Base-by-base conservation (phyloP, 805 yeast genomes). In the Kregervanrija fluxuum region DNA sequence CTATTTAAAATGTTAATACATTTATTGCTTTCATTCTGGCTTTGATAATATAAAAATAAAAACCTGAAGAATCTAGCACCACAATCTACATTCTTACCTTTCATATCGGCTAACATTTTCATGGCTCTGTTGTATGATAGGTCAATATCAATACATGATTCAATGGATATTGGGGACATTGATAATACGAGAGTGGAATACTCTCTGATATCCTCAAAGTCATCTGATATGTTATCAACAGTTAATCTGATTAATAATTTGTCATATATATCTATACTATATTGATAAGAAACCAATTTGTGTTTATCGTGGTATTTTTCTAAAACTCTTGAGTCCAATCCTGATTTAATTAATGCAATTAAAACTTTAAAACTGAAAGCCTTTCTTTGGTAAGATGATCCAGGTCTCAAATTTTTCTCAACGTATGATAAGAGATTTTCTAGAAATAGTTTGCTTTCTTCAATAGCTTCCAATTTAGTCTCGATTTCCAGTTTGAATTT, bases 151-250 rank as follows among this genome's bases (percentile, higher is more conserved):
- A 56, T 41, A 12, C 42, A 22, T 8, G 36, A 28, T 6, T 59
- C 56, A 8, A 68, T 49, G 1, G 65, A 53, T 1, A 57, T 43
- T 0, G 80, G 76, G 3, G 75, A 68, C 67, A 47, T 67, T 8
- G 67, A 59, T 15, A 88, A 55, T 1, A 82, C 43, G 2, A 58
- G 49, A 1, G 73, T 71, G 1, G 87, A 67, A 9, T 56, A 45
- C 4, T 70, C 68, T 47, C 98, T 72, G 14, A 90, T 73, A 57
- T 89, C 96, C 45, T 85, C 88, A 61, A 79, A 89, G 48, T 83
- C 82, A 57, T 83, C 82, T 30, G 79, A 66, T 8, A 85, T 66
- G 44, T 78, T 78, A 50, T 82, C 85, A 14, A 83, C 59, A 42
- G 89, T 62, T 8, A 77, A 54, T 41, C 80, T 64, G 1, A 74